These are phyloP conservation scores for Leucaena leucocephala DNA, from an alignment of 306 rosid species.

Conservation along the genomic window DNA sequence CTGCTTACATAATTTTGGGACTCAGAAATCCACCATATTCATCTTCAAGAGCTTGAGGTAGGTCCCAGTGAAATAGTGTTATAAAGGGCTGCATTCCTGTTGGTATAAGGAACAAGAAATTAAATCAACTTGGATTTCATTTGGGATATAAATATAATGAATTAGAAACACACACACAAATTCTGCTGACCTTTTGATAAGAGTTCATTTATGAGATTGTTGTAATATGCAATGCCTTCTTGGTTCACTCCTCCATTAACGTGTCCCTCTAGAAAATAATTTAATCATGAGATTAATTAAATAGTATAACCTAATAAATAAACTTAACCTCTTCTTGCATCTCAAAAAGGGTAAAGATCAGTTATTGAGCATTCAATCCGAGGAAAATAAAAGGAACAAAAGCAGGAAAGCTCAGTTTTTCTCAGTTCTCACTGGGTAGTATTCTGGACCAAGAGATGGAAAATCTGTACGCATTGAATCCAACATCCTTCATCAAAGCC, in stretches of 20 bases:
- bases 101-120: neutral
- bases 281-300: neutral
- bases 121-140: conserved; percentile 13
- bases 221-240: conserved; percentile 48
- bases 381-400: conserved; percentile 21
- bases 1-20: conserved; percentile 43
- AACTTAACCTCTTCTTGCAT: neutral
- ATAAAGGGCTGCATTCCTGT: conserved; percentile 62
- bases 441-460: conserved; percentile 71
- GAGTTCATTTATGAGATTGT: conserved; percentile 47
- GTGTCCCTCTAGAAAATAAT: conserved; percentile 37
- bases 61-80: conserved; percentile 58
- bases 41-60: conserved; percentile 51
- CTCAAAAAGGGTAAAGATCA: neutral
- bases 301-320: neutral
- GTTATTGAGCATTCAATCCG: neutral
- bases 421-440: conserved; percentile 66
- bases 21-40: conserved; percentile 47
- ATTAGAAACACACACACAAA: neutral
- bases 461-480: conserved; percentile 60
- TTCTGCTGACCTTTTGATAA: conserved; percentile 41
- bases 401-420: conserved; percentile 25
- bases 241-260: conserved; percentile 41
- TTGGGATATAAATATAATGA: neutral
- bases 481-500: conserved; percentile 60